Evolutionary conservation across 2,329 filamentous ascomycete species (phyloP).

Genomic region (Sporothrix luriei): DNA sequence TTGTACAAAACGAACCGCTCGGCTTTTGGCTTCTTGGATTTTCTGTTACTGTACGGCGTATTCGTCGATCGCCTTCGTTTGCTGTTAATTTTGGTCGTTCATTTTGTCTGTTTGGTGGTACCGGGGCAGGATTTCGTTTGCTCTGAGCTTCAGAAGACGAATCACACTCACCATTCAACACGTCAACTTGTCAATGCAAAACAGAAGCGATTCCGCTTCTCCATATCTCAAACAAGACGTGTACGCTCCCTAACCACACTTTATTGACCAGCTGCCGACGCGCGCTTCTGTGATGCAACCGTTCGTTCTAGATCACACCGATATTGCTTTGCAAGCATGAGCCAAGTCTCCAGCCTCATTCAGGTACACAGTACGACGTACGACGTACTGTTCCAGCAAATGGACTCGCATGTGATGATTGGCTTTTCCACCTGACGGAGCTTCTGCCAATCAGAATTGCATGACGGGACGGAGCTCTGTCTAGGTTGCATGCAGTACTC

Average conservation of each 20-base stretch:
- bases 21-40: not conserved
- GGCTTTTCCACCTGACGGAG: too few species aligned
- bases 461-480: not conserved
- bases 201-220: not conserved
- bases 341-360: constrained; percentile 3
- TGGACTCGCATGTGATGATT: constrained; percentile 17
- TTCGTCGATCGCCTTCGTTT: not conserved
- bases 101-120: not conserved
- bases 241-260: not conserved
- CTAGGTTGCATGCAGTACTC: not conserved
- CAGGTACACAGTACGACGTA: too few species aligned
- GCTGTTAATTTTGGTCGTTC: not conserved
- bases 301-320: not conserved
- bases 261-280: not conserved
- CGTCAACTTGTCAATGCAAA: not conserved
- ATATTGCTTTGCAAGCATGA: too few species aligned
- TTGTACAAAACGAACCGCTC: constrained; percentile 6
- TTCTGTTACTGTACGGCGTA: too few species aligned
- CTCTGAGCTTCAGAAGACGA: not conserved
- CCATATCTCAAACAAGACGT: not conserved
- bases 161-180: not conserved
- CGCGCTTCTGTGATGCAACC: not conserved
- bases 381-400: not conserved
- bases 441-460: constrained; percentile 9
- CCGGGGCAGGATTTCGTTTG: too few species aligned